phyloP scores from a whole-genome alignment of 352 stramenopile genomes.

The Pythium rhizo-oryzae region DNA sequence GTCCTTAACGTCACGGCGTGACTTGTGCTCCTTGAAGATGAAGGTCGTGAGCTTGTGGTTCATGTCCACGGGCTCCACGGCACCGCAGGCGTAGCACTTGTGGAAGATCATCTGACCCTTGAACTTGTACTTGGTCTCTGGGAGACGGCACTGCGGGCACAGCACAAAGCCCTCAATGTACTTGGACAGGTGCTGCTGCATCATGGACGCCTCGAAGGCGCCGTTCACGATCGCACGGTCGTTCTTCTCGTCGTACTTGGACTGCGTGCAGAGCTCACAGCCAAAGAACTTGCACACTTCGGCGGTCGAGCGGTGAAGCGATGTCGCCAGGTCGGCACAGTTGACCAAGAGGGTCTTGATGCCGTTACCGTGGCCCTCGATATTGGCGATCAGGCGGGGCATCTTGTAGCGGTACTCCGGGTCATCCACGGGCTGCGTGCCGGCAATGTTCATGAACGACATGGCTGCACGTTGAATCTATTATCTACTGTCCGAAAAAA shows the following conservation, averaged over 20 bases:
- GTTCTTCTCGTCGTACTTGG: conserved; percentile 96
- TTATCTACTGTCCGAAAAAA: no score
- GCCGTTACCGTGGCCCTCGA: conserved; percentile 98
- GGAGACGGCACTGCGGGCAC: conserved; percentile 96
- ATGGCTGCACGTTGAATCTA: conserved; percentile 39
- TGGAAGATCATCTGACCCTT: conserved; percentile 97
- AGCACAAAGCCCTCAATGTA: conserved; percentile 99
- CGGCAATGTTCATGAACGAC: conserved; percentile 92
- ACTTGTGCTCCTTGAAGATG: conserved; percentile 96
- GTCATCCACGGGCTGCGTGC: conserved; percentile 90
- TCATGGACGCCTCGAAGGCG: conserved; percentile 90
- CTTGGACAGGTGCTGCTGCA: conserved; percentile 97
- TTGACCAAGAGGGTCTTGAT: conserved; percentile 99
- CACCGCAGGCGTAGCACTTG: conserved; percentile 98
- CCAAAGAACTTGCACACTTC: conserved; percentile 99
- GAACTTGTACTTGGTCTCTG: conserved; percentile 99
- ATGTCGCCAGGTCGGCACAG: conserved; percentile 94
- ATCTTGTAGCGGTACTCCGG: conserved; percentile 99
- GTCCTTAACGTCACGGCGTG: conserved; percentile 78
- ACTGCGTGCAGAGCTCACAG: conserved; percentile 98
- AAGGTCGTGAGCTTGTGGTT: conserved; percentile 98
- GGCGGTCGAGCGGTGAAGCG: conserved; percentile 93
- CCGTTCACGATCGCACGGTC: conserved; percentile 98
- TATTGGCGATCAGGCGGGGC: conserved; percentile 95
- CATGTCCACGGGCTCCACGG: conserved; percentile 97